Conservation (phyloP, 139 green algal species). For the Gonium pectorale region DNA sequence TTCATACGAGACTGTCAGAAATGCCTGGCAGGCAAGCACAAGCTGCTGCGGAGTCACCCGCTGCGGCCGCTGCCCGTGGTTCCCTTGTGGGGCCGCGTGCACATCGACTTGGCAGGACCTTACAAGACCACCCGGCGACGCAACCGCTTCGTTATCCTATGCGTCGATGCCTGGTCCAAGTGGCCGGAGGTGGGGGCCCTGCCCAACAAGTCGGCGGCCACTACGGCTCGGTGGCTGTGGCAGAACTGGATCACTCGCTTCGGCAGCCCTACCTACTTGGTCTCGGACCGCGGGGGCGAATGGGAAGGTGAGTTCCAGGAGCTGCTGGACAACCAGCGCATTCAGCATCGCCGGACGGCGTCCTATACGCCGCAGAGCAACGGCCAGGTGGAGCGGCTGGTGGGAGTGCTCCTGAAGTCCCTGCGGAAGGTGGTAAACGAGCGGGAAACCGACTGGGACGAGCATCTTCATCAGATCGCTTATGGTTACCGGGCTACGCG, state of each 20-base stretch:
- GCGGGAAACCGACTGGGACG: neutral
- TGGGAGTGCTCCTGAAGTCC: neutral
- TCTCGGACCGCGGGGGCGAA: neutral
- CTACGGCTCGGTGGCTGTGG: neutral
- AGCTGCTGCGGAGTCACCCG: neutral
- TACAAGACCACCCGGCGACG: neutral
- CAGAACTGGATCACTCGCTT: neutral
- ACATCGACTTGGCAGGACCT: slow-evolving; percentile 2
- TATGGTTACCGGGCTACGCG: neutral
- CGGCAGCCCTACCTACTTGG: neutral
- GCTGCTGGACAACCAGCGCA: neutral
- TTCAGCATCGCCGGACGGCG: neutral
- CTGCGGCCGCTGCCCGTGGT: neutral
- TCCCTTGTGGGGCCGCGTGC: neutral
- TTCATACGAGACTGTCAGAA: neutral
- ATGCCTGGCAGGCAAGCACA: neutral
- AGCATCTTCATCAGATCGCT: neutral
- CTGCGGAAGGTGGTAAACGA: neutral
- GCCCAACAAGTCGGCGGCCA: neutral
- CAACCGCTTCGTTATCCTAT: neutral
- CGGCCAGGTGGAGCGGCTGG: neutral
- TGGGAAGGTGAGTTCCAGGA: neutral
- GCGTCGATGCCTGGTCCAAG: slow-evolving; percentile 13
- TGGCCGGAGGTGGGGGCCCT: neutral
- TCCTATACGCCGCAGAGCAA: slow-evolving; percentile 4